These are phyloP conservation scores for Calonectria pauciramosa DNA, from an alignment of 2,329 filamentous ascomycete species.

Conservation along the genomic window DNA sequence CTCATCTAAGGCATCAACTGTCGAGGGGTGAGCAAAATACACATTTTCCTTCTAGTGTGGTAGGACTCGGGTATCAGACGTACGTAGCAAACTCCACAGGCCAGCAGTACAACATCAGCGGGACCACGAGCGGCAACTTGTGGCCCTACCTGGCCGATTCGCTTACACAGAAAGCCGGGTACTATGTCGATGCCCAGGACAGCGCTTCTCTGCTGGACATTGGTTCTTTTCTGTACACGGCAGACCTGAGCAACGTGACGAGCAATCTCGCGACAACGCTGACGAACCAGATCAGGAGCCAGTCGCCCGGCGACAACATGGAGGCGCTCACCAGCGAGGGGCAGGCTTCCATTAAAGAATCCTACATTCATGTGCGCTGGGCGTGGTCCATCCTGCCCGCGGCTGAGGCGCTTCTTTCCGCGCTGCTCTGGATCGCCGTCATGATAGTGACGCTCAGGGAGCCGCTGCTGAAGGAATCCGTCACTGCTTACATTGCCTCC, in stretches of 20 bases:
- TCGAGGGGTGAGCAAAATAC: too few relatives aligned
- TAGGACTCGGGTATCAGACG: neutral
- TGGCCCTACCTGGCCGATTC: neutral
- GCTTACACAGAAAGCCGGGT: neutral
- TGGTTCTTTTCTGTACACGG: neutral
- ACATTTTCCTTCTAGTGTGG: too few relatives aligned
- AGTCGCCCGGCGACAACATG: conserved; percentile 12
- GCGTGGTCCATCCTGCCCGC: conserved; percentile 15
- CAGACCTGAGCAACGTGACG: conserved; percentile 10
- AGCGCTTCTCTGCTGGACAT: neutral
- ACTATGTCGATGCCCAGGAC: neutral
- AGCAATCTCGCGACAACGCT: neutral
- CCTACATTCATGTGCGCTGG: conserved; percentile 23
- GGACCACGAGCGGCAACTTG: neutral
- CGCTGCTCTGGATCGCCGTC: neutral
- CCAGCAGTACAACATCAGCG: neutral
- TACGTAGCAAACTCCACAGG: neutral
- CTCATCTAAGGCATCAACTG: too few relatives aligned
- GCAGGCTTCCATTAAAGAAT: neutral
- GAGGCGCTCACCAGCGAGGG: neutral
- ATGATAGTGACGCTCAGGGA: neutral
- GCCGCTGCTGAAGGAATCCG: conserved; percentile 16
- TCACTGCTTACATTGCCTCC: conserved; percentile 14
- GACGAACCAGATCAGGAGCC: conserved; percentile 22
- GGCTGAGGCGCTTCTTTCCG: conserved; percentile 3